Conservation (phyloP, 2,329 filamentous ascomycete species). For the Aureobasidium uvarum region DNA sequence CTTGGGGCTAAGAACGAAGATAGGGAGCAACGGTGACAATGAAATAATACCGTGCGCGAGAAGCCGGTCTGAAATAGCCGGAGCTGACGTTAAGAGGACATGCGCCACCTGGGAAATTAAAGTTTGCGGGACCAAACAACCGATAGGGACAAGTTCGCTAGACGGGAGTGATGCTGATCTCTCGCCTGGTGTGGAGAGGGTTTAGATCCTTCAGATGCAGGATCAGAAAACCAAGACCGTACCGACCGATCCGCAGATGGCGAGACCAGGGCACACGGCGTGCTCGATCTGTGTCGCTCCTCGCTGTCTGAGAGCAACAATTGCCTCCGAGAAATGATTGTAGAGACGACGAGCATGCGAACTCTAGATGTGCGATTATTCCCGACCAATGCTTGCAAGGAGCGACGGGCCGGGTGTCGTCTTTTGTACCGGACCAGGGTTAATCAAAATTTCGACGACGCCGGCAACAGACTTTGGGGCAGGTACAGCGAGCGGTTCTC, state of each 20-base stretch:
- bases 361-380: neutral
- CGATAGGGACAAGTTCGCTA: conserved; percentile 24
- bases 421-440: conserved; percentile 2
- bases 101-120: conserved; percentile 22
- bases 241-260: conserved; percentile 18
- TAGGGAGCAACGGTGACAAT: conserved; percentile 24
- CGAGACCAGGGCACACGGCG: neutral
- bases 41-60: conserved; percentile 20
- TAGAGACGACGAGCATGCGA: neutral
- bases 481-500: conserved; percentile 18
- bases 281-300: neutral
- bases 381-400: neutral
- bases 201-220: conserved; percentile 26
- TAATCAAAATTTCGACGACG: conserved; percentile 1
- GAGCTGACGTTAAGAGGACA: conserved; percentile 23
- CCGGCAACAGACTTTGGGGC: conserved; percentile 9
- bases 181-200: conserved; percentile 20
- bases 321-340: neutral
- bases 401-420: conserved; percentile 8
- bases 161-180: conserved; percentile 24
- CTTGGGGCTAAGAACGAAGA: conserved; percentile 15
- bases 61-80: conserved; percentile 24
- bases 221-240: conserved; percentile 6
- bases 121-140: conserved; percentile 24
- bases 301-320: neutral